These are phyloP conservation scores for Solanum virginianum DNA, from an alignment of 257 asterid species.

Conservation along the genomic window DNA sequence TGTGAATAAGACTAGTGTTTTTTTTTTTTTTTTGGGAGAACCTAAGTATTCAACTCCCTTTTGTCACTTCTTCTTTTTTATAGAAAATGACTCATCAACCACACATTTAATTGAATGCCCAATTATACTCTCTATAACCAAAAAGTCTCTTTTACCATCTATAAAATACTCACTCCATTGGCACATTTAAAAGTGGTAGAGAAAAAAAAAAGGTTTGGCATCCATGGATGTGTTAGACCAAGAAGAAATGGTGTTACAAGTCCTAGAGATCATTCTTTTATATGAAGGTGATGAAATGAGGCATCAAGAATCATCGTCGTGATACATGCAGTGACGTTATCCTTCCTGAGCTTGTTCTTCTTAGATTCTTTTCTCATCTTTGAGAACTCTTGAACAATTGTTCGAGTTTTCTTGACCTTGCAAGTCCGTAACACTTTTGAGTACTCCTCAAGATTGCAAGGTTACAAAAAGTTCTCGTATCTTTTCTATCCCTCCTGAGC, in stretches of 20 bases:
- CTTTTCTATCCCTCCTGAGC: conserved; percentile 1
- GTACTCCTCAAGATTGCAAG: neutral
- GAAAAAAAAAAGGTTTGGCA: neutral
- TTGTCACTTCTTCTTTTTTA: neutral
- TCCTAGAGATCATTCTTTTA: neutral
- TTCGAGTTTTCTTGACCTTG: neutral
- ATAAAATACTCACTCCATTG: neutral
- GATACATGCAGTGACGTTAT: neutral
- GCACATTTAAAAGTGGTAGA: neutral
- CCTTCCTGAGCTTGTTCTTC: neutral
- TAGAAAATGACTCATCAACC: neutral
- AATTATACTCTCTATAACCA: neutral
- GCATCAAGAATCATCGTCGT: neutral
- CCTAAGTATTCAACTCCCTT: neutral
- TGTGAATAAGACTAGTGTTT: neutral
- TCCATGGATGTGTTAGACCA: neutral
- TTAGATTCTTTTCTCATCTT: neutral
- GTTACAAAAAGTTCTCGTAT: neutral
- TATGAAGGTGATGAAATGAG: neutral
- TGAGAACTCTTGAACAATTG: neutral
- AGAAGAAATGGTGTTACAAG: neutral
- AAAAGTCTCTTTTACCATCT: neutral
- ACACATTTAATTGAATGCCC: neutral
- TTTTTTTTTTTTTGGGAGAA: neutral
- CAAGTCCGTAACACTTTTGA: neutral